These are phyloP conservation scores for Xylaria telfairii DNA, from an alignment of 495 filamentous ascomycete genomes.

Conservation along the genomic window DNA sequence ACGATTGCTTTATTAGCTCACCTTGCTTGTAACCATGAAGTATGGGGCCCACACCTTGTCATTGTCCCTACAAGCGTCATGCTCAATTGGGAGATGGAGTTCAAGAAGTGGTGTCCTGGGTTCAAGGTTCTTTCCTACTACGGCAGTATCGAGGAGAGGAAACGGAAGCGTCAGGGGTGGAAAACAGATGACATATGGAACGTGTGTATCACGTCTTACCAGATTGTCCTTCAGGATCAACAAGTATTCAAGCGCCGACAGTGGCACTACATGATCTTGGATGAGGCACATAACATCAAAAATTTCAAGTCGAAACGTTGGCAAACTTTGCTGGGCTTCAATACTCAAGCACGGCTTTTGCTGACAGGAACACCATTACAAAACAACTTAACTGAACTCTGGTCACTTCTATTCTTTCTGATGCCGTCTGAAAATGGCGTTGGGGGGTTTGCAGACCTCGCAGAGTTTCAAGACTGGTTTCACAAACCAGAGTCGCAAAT, in stretches of 20 bases:
- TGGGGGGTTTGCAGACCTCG: conserved; percentile 85
- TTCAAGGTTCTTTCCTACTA: conserved; percentile 99
- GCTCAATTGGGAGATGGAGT: conserved; percentile 99
- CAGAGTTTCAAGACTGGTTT: conserved; percentile 94
- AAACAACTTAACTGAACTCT: conserved; percentile 95
- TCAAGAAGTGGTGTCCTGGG: conserved; percentile 98
- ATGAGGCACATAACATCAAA: conserved; percentile 99
- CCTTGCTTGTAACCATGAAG: conserved; percentile 85
- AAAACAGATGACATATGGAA: conserved; percentile 90
- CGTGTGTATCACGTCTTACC: conserved; percentile 96
- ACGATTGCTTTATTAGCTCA: conserved; percentile 95
- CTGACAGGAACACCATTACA: conserved; percentile 96
- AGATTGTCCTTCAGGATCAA: conserved; percentile 91
- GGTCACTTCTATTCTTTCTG: conserved; percentile 96
- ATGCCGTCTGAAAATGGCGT: conserved; percentile 88
- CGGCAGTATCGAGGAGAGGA: conserved; percentile 88
- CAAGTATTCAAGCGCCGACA: conserved; percentile 88
- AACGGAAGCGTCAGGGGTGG: conserved; percentile 89
- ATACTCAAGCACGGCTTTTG: conserved; percentile 83
- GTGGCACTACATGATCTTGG: conserved; percentile 98
- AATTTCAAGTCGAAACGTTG: conserved; percentile 97
- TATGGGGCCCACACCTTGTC: conserved; percentile 96
- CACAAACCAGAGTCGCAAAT: conserved; percentile 92
- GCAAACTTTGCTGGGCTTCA: conserved; percentile 92
- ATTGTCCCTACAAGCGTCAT: conserved; percentile 98